phyloP scores from a whole-genome alignment of 2,329 filamentous ascomycete genomes.

The Thelonectria discophora region DNA sequence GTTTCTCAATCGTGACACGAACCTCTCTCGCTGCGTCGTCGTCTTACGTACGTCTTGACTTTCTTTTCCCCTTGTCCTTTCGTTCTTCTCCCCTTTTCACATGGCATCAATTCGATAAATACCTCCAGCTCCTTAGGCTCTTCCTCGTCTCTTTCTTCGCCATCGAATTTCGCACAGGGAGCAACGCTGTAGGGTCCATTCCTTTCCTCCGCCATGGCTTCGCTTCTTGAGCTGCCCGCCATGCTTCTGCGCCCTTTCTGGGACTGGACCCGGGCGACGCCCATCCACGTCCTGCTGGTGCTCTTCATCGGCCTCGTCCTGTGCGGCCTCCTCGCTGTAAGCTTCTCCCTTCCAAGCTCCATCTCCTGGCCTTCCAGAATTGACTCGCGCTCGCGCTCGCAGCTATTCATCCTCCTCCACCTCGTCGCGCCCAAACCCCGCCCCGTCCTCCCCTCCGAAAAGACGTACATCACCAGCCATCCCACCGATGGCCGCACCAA shows the following conservation, averaged over 20 bases:
- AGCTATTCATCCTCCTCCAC: conserved; percentile 73
- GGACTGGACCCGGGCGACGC: conserved; percentile 49
- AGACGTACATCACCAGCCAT: conserved; percentile 81
- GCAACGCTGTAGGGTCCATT: conserved; percentile 13
- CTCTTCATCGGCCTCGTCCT: conserved; percentile 47
- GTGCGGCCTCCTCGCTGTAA: conserved; percentile 52
- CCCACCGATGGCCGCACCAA: conserved; percentile 57
- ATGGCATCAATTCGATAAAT: conserved; percentile 7
- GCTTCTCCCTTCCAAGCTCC: conserved; percentile 16
- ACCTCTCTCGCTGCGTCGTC: background rate
- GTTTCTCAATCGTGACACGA: conserved; percentile 2
- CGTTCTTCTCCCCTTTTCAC: conserved; percentile 4
- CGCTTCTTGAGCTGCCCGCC: conserved; percentile 45
- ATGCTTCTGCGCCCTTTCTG: conserved; percentile 48
- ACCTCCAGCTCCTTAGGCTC: background rate
- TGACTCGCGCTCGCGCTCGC: conserved; percentile 19
- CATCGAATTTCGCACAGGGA: conserved; percentile 21
- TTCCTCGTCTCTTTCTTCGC: conserved; percentile 15
- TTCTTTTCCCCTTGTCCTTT: background rate
- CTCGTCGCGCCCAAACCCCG: conserved; percentile 85
- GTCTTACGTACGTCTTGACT: conserved; percentile 3
- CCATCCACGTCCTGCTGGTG: conserved; percentile 51
- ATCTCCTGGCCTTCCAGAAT: conserved; percentile 2
- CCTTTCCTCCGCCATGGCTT: conserved; percentile 25
- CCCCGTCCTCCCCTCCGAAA: conserved; percentile 77